Conservation (phyloP, 352 stramenopile species). For the Phytophthora pini region DNA sequence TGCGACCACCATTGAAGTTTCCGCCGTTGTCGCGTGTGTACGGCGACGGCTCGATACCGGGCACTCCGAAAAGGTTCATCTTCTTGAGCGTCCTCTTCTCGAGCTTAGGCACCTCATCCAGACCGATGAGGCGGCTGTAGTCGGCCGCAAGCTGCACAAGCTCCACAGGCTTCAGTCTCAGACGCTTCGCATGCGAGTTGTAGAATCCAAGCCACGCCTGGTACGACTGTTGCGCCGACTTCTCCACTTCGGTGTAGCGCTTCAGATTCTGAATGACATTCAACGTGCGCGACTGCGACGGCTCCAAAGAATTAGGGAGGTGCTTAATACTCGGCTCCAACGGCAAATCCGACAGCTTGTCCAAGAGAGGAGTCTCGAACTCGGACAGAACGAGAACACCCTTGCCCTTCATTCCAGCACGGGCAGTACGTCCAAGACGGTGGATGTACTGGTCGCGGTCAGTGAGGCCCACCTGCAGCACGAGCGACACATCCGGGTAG, state of each 20-base stretch:
- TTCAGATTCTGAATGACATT: conserved; percentile 53
- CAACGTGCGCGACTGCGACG: conserved; percentile 28
- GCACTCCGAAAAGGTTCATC: conserved; percentile 85
- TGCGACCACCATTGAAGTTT: conserved; percentile 17
- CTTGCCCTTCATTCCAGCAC: conserved; percentile 87
- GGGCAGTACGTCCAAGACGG: conserved; percentile 93
- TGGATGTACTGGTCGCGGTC: conserved; percentile 96
- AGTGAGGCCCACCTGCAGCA: conserved; percentile 86
- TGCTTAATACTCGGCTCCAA: conserved; percentile 41
- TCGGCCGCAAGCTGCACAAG: conserved; percentile 85
- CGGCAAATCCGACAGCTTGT: conserved; percentile 75
- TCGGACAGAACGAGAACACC: conserved; percentile 85
- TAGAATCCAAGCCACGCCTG: conserved; percentile 97
- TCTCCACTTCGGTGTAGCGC: conserved; percentile 62
- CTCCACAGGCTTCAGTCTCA: conserved; percentile 48
- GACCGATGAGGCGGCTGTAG: conserved; percentile 61
- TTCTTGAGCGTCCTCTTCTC: conserved; percentile 88
- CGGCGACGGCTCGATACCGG: conserved; percentile 62
- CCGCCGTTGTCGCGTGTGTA: conserved; percentile 45
- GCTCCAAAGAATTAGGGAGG: conserved; percentile 20
- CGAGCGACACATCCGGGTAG: conserved; percentile 94
- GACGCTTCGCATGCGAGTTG: conserved; percentile 74
- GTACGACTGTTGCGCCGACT: conserved; percentile 91
- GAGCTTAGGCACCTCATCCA: conserved; percentile 75
- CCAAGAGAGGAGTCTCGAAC: conserved; percentile 83